A percentile compares a stretch with the other conserved stretches of the same genome.
phyloP scores from a whole-genome alignment of 768 basidiomycete species.

The Suillus decipiens region DNA sequence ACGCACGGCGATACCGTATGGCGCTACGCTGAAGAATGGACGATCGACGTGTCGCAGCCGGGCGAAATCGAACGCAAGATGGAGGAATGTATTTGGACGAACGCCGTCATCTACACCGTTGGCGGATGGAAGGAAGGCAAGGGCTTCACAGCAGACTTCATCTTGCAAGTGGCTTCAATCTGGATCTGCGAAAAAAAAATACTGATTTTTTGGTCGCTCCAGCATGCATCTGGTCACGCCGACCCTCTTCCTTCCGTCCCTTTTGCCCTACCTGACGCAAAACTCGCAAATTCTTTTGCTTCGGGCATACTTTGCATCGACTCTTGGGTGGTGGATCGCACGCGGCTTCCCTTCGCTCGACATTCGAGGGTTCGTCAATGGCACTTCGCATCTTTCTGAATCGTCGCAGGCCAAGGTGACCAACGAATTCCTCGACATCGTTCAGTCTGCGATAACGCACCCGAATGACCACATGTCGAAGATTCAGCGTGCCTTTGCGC shows the following conservation, averaged over 20 bases:
- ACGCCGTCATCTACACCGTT: slow-evolving; percentile 54
- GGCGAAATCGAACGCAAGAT: slow-evolving; percentile 53
- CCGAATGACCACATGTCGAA: slow-evolving; percentile 37
- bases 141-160: slow-evolving; percentile 46
- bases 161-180: slow-evolving; percentile 39
- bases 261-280: slow-evolving; percentile 20
- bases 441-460: slow-evolving; percentile 39
- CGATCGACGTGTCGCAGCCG: slow-evolving; percentile 34
- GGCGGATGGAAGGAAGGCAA: slow-evolving; percentile 56
- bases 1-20: slow-evolving; percentile 8
- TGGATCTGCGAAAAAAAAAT: not conserved
- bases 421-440: slow-evolving; percentile 42
- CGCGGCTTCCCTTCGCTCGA: slow-evolving; percentile 32
- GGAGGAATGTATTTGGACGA: slow-evolving; percentile 65
- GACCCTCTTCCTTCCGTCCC: slow-evolving; percentile 28
- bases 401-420: slow-evolving; percentile 14
- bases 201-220: not conserved
- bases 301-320: slow-evolving; percentile 28
- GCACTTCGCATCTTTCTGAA: slow-evolving; percentile 13
- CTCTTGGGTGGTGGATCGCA: slow-evolving; percentile 31
- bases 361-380: slow-evolving; percentile 33
- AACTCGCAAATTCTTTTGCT: slow-evolving; percentile 28
- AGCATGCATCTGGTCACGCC: slow-evolving; percentile 35
- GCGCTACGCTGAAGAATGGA: slow-evolving; percentile 43
- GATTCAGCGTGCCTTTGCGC: slow-evolving; percentile 35